These are phyloP conservation scores for Colletotrichum noveboracense DNA, from an alignment of 2,329 filamentous ascomycete genomes.

Conservation along the genomic window DNA sequence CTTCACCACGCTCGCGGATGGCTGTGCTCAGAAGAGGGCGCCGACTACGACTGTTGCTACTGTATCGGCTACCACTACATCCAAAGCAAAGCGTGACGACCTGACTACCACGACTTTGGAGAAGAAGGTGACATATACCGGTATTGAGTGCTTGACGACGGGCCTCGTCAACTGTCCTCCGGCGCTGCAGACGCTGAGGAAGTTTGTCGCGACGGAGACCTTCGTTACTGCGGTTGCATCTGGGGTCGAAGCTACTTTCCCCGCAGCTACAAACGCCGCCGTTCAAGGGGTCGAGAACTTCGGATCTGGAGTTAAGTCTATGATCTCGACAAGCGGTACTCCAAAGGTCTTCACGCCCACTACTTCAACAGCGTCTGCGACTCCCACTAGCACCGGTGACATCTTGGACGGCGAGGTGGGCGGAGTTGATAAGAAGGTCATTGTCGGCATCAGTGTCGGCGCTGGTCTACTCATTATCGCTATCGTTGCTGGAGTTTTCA, in stretches of 20 bases:
- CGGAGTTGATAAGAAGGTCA: slow-evolving; percentile 47
- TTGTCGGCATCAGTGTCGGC: slow-evolving; percentile 55
- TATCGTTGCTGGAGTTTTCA: slow-evolving; percentile 27
- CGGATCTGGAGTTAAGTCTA: neutral
- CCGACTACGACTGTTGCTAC: slow-evolving; percentile 27
- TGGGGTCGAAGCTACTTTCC: slow-evolving; percentile 42
- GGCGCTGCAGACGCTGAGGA: slow-evolving; percentile 51
- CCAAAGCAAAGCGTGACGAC: slow-evolving; percentile 16
- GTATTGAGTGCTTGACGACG: slow-evolving; percentile 45
- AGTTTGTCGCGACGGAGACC: slow-evolving; percentile 41
- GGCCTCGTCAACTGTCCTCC: slow-evolving; percentile 54
- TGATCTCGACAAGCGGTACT: neutral
- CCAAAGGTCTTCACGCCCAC: neutral
- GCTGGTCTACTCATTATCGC: slow-evolving; percentile 45
- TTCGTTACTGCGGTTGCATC: slow-evolving; percentile 43
- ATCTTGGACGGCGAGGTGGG: slow-evolving; percentile 28
- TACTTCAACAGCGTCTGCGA: neutral
- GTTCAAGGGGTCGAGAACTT: neutral
- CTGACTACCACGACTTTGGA: slow-evolving; percentile 42
- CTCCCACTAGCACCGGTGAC: neutral
- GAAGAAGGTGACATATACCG: slow-evolving; percentile 39
- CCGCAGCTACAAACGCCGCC: slow-evolving; percentile 9
- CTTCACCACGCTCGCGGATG: slow-evolving; percentile 53
- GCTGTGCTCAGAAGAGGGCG: slow-evolving; percentile 35
- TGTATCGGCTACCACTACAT: slow-evolving; percentile 25